Evolutionary conservation across 768 basidiomycete species (phyloP), one percentile per base, ranked within the genome.

Genomic region (Sutorius australiensis): DNA sequence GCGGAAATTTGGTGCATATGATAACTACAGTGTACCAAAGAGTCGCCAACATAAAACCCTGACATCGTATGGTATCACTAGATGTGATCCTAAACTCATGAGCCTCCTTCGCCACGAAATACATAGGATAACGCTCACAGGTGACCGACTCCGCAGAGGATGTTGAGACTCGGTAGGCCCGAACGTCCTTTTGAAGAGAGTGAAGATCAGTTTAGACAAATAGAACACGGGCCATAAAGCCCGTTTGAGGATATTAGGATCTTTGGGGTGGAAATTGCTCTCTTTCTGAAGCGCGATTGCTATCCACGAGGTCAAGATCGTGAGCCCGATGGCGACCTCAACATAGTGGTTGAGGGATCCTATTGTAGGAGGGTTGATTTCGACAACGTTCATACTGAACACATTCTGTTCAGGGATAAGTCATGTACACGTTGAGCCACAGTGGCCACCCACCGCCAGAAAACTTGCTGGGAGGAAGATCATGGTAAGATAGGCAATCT

Each of bases 381-480:
- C 32, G 27, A 1, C 24, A 27, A 66, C 64, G 46, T 67, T 68
- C 69, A 69, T 64, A 21, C 64, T 61, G 50, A 67, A 67, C 21
- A 69, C 60, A 5, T 60, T 62, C 53, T 80, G 34, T 38, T 71
- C 36, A 16, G 39, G 34, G 36, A 28, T 68, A 17, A 66, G 55
- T 9, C 12, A 28, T 12, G 53, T 31, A 5, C 5, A 17, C 12
- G 10, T 43, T 3, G 10, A 24, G 17, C 6, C 7, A 16, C 24
- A 28, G 11, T 10, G 37, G 41, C 8, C 21, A 52, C 62, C 6
- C 50, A 72, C 72, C 14, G 71, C 58, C 14, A 67, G 48, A 50
- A 83, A 79, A 19, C 73, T 73, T 2, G 77, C 77, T 0, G 83
- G 83, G 11, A 84, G 73, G 64, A 83, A 85, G 24, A 81, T 64